These are phyloP conservation scores for Blastomyces percursus DNA, from an alignment of 2,329 filamentous ascomycete genomes.

Conservation along the genomic window DNA sequence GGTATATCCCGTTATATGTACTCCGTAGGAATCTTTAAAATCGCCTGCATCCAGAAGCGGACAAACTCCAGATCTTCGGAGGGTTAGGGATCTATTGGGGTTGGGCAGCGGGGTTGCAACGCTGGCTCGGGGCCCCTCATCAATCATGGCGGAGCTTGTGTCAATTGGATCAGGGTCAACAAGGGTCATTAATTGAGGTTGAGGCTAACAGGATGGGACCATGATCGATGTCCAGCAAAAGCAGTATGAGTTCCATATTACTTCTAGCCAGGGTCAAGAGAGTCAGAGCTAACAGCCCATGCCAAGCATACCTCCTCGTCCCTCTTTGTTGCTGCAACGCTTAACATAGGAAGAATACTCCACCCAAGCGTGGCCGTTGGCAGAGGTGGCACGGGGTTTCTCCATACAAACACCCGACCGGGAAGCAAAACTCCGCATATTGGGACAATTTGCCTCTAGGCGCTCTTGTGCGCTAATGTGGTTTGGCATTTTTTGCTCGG, in stretches of 20 bases:
- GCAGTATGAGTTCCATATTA: not conserved
- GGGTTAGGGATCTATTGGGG: not conserved
- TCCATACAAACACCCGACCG: not conserved
- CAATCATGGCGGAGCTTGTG: not conserved
- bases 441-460: not conserved
- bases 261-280: not conserved
- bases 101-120: conserved; percentile 1
- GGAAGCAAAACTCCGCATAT: not conserved
- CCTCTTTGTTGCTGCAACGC: not conserved
- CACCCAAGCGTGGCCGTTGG: not conserved
- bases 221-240: not conserved
- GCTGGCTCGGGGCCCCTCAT: not conserved
- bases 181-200: not conserved
- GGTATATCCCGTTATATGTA: not conserved
- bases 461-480: not conserved
- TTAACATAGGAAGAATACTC: not conserved
- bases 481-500: not conserved
- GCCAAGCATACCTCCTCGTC: not conserved
- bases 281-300: not conserved
- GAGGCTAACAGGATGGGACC: not conserved
- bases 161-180: not conserved
- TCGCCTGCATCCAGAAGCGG: not conserved
- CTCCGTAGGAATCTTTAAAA: not conserved
- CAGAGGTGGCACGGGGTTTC: not conserved
- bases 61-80: not conserved